Base-by-base conservation (phyloP, 2,329 filamentous ascomycete genomes). In the Colletotrichum spaethianum region DNA sequence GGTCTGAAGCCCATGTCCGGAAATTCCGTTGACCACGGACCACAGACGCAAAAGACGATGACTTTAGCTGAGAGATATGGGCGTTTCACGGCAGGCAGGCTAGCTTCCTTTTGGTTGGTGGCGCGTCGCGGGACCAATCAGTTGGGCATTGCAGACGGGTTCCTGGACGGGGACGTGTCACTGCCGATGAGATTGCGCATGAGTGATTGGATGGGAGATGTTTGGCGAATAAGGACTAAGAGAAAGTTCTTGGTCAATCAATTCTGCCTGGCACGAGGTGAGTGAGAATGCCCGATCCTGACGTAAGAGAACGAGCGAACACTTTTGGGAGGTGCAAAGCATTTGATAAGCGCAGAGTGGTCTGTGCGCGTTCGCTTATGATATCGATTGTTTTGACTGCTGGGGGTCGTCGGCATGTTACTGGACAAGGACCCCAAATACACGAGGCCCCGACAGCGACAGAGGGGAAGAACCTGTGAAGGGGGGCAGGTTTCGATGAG, bases 331-430 rank as follows among this genome's bases (percentile, higher is more conserved):
- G 60, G 60, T 62, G 60, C 31, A 8, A 2, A 5, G 44, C 44
- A 48, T 12, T 50, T 20, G 59, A 62, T 50, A 62, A 50, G 46
- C 31, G 8, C 0, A 0, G 16, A 2, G 11, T 63, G 46, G 36
- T 31, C 46, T 20, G 46, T 63, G 61, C 61, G 3, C 23, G 0
- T 20, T 70, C 69, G 69, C 59, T 69, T 72, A 53, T 6, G 4
- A 23, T 48, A 62, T 14, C 33, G 33, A 28, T 38, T 68, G 64
- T 69, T 72, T 59, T 63, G 18, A 23, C 40, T 14, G 65, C n/a
- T 38, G 16, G 50, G 40, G 36, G 36, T 26, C 65, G 69, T 52
- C 55, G 69, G 53, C 65, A 52, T 63, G 69, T 63, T 60, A 72
- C 65, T 69, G 70, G 70, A 70, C 65, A 64, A 38, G 65, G 40